These are phyloP conservation scores for Neofusicoccum cordaticola DNA, from an alignment of 2,329 filamentous ascomycete species.

Conservation along the genomic window DNA sequence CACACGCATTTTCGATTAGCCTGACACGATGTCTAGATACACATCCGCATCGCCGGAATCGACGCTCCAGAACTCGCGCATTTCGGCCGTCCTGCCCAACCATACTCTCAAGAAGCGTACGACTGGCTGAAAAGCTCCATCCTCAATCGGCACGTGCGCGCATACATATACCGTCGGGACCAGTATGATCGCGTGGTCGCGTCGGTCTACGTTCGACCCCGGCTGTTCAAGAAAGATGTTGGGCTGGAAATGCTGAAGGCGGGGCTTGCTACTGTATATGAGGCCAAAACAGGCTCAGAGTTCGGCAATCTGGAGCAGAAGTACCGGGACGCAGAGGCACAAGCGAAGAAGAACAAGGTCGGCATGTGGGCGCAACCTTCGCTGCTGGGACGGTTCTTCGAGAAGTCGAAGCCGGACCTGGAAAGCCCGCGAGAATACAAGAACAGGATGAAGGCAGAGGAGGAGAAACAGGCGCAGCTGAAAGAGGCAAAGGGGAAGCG, in stretches of 20 bases:
- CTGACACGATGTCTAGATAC: constrained; percentile 58
- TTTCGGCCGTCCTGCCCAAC: constrained; percentile 85
- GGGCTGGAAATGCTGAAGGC: constrained; percentile 83
- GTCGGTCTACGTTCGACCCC: constrained; percentile 71
- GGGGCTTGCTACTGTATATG: constrained; percentile 87
- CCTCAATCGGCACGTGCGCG: constrained; percentile 69
- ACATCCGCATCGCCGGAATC: constrained; percentile 83
- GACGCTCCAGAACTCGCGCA: constrained; percentile 93
- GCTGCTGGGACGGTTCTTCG: constrained; percentile 41
- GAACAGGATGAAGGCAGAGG: constrained; percentile 50
- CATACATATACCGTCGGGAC: constrained; percentile 78
- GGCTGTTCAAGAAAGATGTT: constrained; percentile 72
- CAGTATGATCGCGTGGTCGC: constrained; percentile 91
- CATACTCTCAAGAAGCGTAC: constrained; percentile 76
- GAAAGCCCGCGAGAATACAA: constrained; percentile 92
- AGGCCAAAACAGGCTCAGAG: constrained; percentile 84
- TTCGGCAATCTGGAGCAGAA: constrained; percentile 67
- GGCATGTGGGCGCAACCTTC: constrained; percentile 65
- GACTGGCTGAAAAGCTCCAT: constrained; percentile 76
- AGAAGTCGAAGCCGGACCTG: constrained; percentile 45
- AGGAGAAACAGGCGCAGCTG: constrained; percentile 33
- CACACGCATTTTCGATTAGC: neutral
- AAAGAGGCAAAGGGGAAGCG: constrained; percentile 17
- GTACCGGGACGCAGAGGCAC: constrained; percentile 65
- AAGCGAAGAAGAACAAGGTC: constrained; percentile 39